These are phyloP conservation scores for Trematosphaeria pertusa DNA, from an alignment of 2,329 filamentous ascomycete species.

Conservation along the genomic window DNA sequence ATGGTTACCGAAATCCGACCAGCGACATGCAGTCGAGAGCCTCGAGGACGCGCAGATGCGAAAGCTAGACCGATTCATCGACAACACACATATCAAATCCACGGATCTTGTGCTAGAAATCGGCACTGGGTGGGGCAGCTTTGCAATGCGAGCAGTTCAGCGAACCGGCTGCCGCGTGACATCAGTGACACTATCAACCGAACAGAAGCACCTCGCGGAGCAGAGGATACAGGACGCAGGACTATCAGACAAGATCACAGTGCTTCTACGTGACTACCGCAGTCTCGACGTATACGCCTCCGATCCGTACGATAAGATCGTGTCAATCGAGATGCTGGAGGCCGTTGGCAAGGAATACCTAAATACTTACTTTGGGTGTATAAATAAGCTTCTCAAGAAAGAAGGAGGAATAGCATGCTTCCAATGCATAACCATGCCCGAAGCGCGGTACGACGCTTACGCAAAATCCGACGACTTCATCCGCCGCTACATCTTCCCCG, in stretches of 20 bases:
- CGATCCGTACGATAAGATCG: conserved; percentile 70
- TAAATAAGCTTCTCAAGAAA: conserved; percentile 69
- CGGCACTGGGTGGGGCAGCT: conserved; percentile 77
- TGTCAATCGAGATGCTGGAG: conserved; percentile 81
- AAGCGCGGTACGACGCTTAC: conserved; percentile 70
- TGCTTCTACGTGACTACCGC: conserved; percentile 73
- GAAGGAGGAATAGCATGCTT: conserved; percentile 73
- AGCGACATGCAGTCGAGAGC: conserved; percentile 58
- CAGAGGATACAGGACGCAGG: conserved; percentile 68
- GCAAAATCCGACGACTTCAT: conserved; percentile 75
- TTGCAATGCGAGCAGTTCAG: conserved; percentile 73
- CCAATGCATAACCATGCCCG: conserved; percentile 80
- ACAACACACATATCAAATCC: conserved; percentile 67
- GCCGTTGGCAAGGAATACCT: conserved; percentile 74
- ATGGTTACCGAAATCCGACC: conserved; percentile 60
- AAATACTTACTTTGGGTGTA: conserved; percentile 69
- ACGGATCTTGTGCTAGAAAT: conserved; percentile 77
- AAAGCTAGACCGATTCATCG: conserved; percentile 71
- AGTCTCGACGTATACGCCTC: conserved; percentile 59
- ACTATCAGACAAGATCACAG: conserved; percentile 66
- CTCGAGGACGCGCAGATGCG: conserved; percentile 71
- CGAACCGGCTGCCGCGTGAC: conserved; percentile 73
- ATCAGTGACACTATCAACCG: conserved; percentile 70
- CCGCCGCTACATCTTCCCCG: conserved; percentile 78
- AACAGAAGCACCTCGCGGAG: conserved; percentile 74